Percentiles rank a stretch among this genome's conserved stretches.
phyloP scores from a whole-genome alignment of 2,329 filamentous ascomycete genomes.

The Neopestalotiopsis sp. region DNA sequence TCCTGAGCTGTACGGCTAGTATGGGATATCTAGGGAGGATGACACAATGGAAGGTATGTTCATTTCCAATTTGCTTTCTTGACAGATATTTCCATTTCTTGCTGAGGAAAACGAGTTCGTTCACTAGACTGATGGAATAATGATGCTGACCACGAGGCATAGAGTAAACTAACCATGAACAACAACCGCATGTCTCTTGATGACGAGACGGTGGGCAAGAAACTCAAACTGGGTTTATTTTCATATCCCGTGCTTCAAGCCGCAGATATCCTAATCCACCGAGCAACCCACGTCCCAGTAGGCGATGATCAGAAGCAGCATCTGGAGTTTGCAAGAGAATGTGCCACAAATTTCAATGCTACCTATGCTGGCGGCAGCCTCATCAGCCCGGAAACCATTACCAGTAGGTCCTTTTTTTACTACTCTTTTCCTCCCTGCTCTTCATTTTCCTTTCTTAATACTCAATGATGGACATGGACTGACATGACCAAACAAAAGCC shows the following conservation, averaged over 20 bases:
- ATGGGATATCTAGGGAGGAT: slow-evolving; percentile 96
- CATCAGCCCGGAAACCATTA: slow-evolving; percentile 70
- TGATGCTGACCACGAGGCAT: background rate
- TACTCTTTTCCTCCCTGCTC: background rate
- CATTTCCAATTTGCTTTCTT: background rate
- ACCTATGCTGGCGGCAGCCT: slow-evolving; percentile 66
- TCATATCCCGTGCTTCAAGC: slow-evolving; percentile 96
- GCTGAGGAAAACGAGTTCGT: too few relatives aligned
- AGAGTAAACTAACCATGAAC: slow-evolving; percentile 76
- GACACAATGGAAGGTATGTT: slow-evolving; percentile 94
- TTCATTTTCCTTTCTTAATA: background rate
- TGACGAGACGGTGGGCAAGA: slow-evolving; percentile 51
- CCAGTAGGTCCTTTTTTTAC: slow-evolving; percentile 56
- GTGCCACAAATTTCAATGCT: slow-evolving; percentile 86
- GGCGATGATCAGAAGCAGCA: slow-evolving; percentile 96
- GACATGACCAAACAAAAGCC: slow-evolving; percentile 49
- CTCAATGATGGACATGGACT: background rate
- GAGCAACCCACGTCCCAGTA: slow-evolving; percentile 93
- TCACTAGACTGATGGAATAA: background rate
- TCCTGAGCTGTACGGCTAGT: slow-evolving; percentile 87
- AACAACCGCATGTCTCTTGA: slow-evolving; percentile 64
- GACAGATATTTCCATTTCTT: background rate
- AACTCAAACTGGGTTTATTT: slow-evolving; percentile 86
- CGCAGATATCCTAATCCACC: slow-evolving; percentile 88
- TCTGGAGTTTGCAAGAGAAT: slow-evolving; percentile 88